Evolutionary conservation across 2,329 filamentous ascomycete genomes (phyloP).

Genomic region (Fusarium musae): DNA sequence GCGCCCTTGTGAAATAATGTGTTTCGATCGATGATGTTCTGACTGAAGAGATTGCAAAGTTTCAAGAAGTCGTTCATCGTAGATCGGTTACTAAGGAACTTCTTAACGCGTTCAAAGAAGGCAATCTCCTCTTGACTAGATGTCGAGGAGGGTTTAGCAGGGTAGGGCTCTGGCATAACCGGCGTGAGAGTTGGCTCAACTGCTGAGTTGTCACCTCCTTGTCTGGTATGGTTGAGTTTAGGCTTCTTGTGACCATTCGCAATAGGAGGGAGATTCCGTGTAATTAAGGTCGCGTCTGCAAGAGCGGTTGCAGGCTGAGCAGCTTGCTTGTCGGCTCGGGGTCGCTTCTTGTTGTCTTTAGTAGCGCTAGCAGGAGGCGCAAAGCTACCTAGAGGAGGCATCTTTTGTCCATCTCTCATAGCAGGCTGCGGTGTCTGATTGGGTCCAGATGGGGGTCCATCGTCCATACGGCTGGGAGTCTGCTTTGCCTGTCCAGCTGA

Average conservation of each 20-base stretch:
- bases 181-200: conserved; percentile 91
- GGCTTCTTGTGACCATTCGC: conserved; percentile 69
- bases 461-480: conserved; percentile 69
- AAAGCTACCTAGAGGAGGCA: conserved; percentile 96
- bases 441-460: conserved; percentile 53
- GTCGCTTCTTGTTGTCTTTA: conserved; percentile 92
- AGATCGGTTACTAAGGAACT: conserved; percentile 91
- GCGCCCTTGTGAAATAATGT: conserved; percentile 85
- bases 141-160: conserved; percentile 77
- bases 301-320: conserved; percentile 60
- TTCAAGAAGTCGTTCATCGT: conserved; percentile 97
- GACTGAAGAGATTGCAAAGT: conserved; percentile 93
- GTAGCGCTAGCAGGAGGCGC: conserved; percentile 82
- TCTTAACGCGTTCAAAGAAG: conserved; percentile 97
- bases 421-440: conserved; percentile 67
- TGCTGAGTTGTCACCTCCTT: conserved; percentile 66
- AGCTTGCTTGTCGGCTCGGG: conserved; percentile 67
- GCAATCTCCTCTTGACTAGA: conserved; percentile 86
- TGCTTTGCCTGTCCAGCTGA: conserved; percentile 70
- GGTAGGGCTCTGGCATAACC: conserved; percentile 85
- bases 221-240: conserved; percentile 78
- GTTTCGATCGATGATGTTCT: conserved; percentile 89
- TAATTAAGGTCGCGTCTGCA: conserved; percentile 55
- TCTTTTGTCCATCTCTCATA: conserved; percentile 73
- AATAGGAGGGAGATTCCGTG: conserved; percentile 46